Base-by-base conservation (phyloP, 176 grass and related monocot genomes). In the Avena sativa region DNA sequence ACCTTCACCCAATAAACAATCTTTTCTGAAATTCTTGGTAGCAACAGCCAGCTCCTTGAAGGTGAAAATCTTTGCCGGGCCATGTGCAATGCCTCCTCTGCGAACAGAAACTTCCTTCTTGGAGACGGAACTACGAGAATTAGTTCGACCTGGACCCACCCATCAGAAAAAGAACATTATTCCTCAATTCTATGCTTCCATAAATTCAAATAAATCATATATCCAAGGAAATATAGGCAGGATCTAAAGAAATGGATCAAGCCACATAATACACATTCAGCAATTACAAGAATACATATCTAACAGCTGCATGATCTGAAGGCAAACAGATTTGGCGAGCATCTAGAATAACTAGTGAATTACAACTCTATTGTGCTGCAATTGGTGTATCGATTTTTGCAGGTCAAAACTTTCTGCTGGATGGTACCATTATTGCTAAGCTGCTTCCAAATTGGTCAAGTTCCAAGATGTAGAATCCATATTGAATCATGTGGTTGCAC, bases 1-100 rank as follows among this genome's bases (percentile, higher is more conserved):
- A 43, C 95, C 95, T 92, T 97, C 92, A 83, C 95, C 95, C 81
- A 97, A 59, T 30, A 97, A 79, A 79, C 90, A 94, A 87, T 97
- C 95, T 81, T 87, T 88, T 73, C 90, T 88, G 68, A 97, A 97
- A 73, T 97, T 94, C 81, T 92, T 89, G 46, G 95, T 97, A 44
- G 90, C 95, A 78, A 86, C 64, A 43, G 86, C 95, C 76, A 97
- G 87, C 81, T 97, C 95, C n/a, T 87, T 78, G 83, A 97, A 97
- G 77, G 89, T 94, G 81, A 97, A 97, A 83, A 90, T 97, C 53
- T 94, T 91, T 78, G 92, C 79, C 0, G 92, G 88, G 74, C 89
- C 89, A 91, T 94, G 90, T 53, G 67, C 44, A 59, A 21, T 34
- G 46, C 70, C 91, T 74, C 84, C 88, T 92, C 86, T 91, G 49